Evolutionary conservation across 768 basidiomycete species (phyloP).

Genomic region (Boletus bicolor): DNA sequence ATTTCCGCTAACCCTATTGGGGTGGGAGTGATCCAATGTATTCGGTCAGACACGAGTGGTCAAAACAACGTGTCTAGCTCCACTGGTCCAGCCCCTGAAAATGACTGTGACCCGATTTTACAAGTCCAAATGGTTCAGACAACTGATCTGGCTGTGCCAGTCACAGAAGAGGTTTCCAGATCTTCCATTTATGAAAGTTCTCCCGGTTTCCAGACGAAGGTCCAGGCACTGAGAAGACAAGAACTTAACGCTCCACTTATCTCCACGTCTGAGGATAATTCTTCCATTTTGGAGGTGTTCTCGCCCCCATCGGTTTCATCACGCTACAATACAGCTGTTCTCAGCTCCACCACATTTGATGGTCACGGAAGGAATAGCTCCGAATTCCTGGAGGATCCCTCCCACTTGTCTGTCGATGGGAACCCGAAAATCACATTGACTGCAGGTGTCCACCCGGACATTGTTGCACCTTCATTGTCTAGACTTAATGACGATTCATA

Average conservation of each 20-base stretch:
- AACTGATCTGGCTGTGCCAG: constrained; percentile 2
- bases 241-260: neutral
- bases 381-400: neutral
- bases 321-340: neutral
- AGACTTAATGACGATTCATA: neutral
- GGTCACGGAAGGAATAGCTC: constrained; percentile 2
- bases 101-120: neutral
- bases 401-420: neutral
- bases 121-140: neutral
- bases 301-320: neutral
- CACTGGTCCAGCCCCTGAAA: constrained; percentile 6
- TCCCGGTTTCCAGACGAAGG: neutral
- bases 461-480: neutral
- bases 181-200: neutral
- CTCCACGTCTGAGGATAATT: neutral
- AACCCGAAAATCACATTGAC: neutral
- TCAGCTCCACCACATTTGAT: constrained; percentile 9
- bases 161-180: neutral
- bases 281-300: neutral
- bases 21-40: neutral
- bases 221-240: neutral
- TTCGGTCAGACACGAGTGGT: neutral
- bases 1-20: neutral
- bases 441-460: neutral
- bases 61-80: constrained; percentile 10